phyloP scores from a whole-genome alignment of 257 asterid genomes.

The Penstemon eatonii region DNA sequence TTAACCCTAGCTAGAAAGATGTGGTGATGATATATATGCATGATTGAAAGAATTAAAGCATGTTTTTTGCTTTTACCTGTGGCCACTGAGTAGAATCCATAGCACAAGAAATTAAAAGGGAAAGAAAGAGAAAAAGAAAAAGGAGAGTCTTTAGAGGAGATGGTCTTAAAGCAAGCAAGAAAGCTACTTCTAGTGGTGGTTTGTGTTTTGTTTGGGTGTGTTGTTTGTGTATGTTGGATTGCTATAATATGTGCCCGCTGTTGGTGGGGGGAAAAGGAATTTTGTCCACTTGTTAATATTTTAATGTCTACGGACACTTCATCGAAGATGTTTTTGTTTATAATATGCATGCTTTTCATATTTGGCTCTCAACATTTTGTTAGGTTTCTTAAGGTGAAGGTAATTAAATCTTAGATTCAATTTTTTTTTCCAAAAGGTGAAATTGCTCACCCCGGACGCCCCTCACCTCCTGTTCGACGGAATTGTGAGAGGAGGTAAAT shows the following conservation, averaged over 20 bases:
- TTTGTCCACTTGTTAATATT: conserved; percentile 26
- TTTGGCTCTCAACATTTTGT: not conserved
- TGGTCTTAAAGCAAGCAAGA: conserved; percentile 58
- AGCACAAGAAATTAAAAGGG: conserved; percentile 32
- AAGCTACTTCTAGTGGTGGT: conserved; percentile 53
- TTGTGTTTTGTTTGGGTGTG: conserved; percentile 41
- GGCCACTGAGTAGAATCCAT: conserved; percentile 98
- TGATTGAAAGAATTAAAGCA: conserved; percentile 36
- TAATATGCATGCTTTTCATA: not conserved
- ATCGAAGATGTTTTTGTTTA: not conserved
- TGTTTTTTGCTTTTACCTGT: conserved; percentile 72
- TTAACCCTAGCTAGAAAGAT: conserved; percentile 43
- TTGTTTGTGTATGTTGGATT: conserved; percentile 51
- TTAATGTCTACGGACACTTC: not conserved
- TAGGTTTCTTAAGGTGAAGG: too few species aligned
- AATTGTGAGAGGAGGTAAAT: too few species aligned
- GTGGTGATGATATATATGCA: conserved; percentile 42
- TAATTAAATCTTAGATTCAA: too few species aligned
- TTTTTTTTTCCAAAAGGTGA: too few species aligned
- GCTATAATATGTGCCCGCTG: conserved; percentile 29
- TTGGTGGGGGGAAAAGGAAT: conserved; percentile 31
- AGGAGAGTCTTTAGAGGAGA: conserved; percentile 36
- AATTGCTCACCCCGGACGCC: too few species aligned
- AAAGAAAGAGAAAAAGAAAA: conserved; percentile 26
- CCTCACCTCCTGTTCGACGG: too few species aligned